Evolutionary conservation across 1,139 yeast species (phyloP).

Genomic region (Candida glucosophila): DNA sequence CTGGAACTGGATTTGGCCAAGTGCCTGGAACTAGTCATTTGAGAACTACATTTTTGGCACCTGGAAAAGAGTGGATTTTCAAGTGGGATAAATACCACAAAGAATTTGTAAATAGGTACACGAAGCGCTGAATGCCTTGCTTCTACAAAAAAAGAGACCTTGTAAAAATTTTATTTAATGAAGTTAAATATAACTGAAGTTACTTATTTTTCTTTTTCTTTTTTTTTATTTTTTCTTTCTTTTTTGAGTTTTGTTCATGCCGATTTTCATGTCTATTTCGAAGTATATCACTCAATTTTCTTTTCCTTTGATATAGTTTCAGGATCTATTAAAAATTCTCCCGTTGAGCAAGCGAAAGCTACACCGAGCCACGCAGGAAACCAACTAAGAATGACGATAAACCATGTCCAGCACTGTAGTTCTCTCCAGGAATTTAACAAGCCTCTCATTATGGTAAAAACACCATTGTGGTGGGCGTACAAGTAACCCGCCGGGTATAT

Average conservation of each 20-base stretch:
- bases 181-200: too few relatives aligned
- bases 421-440: constrained; percentile 59
- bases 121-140: too few relatives aligned
- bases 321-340: constrained; percentile 16
- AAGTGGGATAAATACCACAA: constrained; percentile 72
- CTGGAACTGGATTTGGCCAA: constrained; percentile 97
- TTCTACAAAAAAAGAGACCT: too few relatives aligned
- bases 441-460: constrained; percentile 35
- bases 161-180: too few relatives aligned
- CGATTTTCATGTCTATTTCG: too few relatives aligned
- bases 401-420: constrained; percentile 85
- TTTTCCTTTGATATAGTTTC: constrained; percentile 6
- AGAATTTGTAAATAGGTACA: constrained; percentile 53
- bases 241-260: too few relatives aligned
- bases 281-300: constrained; percentile 2
- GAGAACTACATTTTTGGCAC: constrained; percentile 93
- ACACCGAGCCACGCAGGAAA: constrained; percentile 69
- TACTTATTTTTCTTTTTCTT: too few relatives aligned
- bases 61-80: constrained; percentile 83
- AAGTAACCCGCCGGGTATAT: constrained; percentile 24
- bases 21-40: constrained; percentile 80
- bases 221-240: neutral
- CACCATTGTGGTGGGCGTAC: constrained; percentile 22
- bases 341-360: constrained; percentile 23
- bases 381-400: constrained; percentile 68